Conservation (phyloP, 441 rosid genomes). For the Adansonia gregorii region DNA sequence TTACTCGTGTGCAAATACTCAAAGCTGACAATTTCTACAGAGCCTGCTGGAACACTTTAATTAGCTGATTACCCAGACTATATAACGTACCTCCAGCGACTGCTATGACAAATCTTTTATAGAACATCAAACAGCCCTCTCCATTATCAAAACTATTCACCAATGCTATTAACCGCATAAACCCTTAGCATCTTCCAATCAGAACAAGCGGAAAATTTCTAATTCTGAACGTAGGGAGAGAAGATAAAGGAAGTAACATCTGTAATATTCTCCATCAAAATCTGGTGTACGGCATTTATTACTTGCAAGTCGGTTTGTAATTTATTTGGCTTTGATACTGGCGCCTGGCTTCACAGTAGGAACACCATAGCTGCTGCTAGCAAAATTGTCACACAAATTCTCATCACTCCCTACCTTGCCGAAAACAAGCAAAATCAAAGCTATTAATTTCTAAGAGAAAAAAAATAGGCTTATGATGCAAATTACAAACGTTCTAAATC, state of each 20-base stretch:
- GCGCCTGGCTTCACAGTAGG: background rate
- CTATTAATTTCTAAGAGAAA: background rate
- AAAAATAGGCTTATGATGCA: background rate
- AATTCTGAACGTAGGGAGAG: background rate
- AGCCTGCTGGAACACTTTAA: background rate
- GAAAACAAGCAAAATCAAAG: background rate
- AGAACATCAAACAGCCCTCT: too few relatives aligned
- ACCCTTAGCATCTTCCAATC: background rate
- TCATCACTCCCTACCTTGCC: background rate
- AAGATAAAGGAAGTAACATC: background rate
- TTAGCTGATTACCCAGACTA: background rate
- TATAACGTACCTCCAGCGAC: background rate
- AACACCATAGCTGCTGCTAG: background rate
- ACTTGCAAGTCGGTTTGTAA: background rate
- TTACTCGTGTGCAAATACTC: background rate
- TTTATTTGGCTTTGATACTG: background rate
- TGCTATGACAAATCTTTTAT: background rate
- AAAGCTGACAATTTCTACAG: background rate
- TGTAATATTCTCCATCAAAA: background rate
- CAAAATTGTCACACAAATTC: background rate
- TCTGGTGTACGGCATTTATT: background rate
- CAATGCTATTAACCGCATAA: background rate
- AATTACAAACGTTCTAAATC: background rate
- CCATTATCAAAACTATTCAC: background rate
- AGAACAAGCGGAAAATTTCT: background rate